Evolutionary conservation across 306 rosid species (phyloP), one percentile per base, ranked within the genome.

Genomic region (Rubus idaeus): DNA sequence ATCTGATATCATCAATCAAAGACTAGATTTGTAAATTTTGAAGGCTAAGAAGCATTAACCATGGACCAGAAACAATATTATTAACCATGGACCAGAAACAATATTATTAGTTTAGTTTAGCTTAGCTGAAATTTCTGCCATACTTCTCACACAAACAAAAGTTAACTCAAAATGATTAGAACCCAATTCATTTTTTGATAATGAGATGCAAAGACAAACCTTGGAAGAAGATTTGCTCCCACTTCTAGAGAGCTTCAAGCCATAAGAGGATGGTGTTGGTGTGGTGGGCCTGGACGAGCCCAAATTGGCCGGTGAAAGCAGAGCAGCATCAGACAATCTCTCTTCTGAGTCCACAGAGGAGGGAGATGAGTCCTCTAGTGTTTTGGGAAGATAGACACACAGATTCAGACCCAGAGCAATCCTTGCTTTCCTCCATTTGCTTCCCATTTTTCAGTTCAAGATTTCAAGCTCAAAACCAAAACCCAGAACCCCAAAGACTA

Each of bases 381-480:
- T 90, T 86, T 84, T 89, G 10, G 99, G 97, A 71, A 89, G 90
- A 68, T 88, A 75, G 75, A 89, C 89, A 88, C 99, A 95, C 1
- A 90, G 91, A 83, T 92, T 95, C 42, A 84, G 71, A 47, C 98
- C 98, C 70, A 94, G 81, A 18, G 97, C 97, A 17, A 89, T 65
- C 91, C 91, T 92, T 16, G 91, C 90, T 78, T 95, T 95, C 92
- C 89, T 92, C 99, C 99, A 92, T 84, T 90, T 95, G 82, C 97
- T 92, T 73, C 89, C 97, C 99, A 95, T 94, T 84, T 79, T 44
- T 65, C 14, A 53, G 66, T 74, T 66, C 26, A 70, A 77, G 82
- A 81, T 82, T 87, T 84, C 86, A 83, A 75, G 63, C 62, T 79
- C 21, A 70, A 66, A 49, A 73, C 21, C 16, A 73, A 67, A 78